Percentiles rank a stretch among this genome's conserved stretches.
Evolutionary conservation across 192 early-diverging fungal genomes (phyloP).

Genomic region (Obelidium mucronatum): DNA sequence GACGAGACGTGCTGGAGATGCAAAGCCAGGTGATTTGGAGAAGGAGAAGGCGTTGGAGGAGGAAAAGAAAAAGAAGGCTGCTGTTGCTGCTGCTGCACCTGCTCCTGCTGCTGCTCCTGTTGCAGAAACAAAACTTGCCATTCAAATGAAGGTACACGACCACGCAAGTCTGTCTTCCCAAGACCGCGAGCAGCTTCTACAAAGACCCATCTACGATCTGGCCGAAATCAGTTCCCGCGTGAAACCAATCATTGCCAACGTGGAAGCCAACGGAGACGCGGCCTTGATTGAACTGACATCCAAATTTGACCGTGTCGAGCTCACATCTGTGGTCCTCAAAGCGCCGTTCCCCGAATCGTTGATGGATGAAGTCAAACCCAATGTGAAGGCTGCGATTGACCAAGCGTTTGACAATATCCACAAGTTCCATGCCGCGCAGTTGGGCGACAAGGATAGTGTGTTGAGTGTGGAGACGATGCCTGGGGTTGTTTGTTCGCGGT

Average conservation of each 20-base stretch:
- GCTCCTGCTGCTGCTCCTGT: constrained; percentile 34
- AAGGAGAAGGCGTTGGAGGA: neutral
- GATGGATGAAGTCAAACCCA: constrained; percentile 53
- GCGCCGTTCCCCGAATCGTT: constrained; percentile 75
- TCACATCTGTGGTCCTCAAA: constrained; percentile 72
- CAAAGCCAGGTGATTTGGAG: constrained; percentile 75
- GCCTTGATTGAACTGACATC: constrained; percentile 84
- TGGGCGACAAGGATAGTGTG: constrained; percentile 58
- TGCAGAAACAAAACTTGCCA: constrained; percentile 56
- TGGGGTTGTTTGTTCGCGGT: constrained; percentile 93
- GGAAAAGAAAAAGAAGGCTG: neutral
- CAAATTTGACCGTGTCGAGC: constrained; percentile 89
- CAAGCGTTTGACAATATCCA: constrained; percentile 92
- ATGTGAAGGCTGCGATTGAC: constrained; percentile 87
- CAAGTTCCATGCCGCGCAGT: constrained; percentile 93
- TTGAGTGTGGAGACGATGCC: constrained; percentile 96
- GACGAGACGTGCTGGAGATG: constrained; percentile 86
- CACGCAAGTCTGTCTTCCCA: constrained; percentile 54
- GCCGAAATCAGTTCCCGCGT: constrained; percentile 87
- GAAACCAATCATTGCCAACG: constrained; percentile 87
- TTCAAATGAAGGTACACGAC: constrained; percentile 78
- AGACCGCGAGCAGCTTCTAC: constrained; percentile 70
- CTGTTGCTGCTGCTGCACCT: constrained; percentile 32
- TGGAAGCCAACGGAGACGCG: constrained; percentile 82
- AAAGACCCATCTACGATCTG: constrained; percentile 93